These are phyloP conservation scores for Kodamaea nitidulidarum DNA, from an alignment of 805 yeast species.

Conservation along the genomic window DNA sequence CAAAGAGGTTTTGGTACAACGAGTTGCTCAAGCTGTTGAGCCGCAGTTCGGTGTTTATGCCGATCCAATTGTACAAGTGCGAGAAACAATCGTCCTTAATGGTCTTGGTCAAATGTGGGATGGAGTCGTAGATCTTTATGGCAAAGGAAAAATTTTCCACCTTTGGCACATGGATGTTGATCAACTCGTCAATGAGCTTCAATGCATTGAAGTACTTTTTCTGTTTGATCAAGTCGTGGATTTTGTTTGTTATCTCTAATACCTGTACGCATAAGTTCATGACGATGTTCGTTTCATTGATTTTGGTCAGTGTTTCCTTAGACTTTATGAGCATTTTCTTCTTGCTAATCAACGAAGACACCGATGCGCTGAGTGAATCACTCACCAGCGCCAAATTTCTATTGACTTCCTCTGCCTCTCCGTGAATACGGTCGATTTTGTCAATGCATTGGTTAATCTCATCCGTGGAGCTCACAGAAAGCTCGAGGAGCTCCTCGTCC, in stretches of 20 bases:
- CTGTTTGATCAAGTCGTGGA: constrained; percentile 72
- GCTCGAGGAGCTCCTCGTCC: constrained; percentile 57
- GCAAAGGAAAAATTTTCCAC: constrained; percentile 74
- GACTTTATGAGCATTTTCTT: constrained; percentile 57
- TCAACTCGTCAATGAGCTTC: constrained; percentile 73
- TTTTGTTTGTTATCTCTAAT: constrained; percentile 78
- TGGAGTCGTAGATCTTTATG: constrained; percentile 63
- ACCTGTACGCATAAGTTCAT: constrained; percentile 74
- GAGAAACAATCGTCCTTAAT: constrained; percentile 73
- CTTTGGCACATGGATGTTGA: constrained; percentile 62
- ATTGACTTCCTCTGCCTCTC: constrained; percentile 52
- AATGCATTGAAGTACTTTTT: constrained; percentile 82
- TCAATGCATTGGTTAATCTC: constrained; percentile 57
- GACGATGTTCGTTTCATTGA: constrained; percentile 66
- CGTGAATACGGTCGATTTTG: constrained; percentile 58
- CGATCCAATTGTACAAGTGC: constrained; percentile 60
- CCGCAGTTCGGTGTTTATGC: constrained; percentile 57
- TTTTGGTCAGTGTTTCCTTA: constrained; percentile 61
- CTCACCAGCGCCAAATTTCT: constrained; percentile 55
- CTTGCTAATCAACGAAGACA: constrained; percentile 57
- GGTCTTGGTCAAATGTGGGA: constrained; percentile 69
- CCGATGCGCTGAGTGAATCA: constrained; percentile 56
- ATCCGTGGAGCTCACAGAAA: constrained; percentile 58
- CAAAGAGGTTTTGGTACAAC: constrained; percentile 49
- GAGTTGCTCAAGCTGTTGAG: constrained; percentile 53